A percentile compares a stretch with the other conserved stretches of the same genome.
These are phyloP conservation scores for Phyllosticta citriasiana DNA, from an alignment of 2,329 filamentous ascomycete genomes.

Conservation along the genomic window DNA sequence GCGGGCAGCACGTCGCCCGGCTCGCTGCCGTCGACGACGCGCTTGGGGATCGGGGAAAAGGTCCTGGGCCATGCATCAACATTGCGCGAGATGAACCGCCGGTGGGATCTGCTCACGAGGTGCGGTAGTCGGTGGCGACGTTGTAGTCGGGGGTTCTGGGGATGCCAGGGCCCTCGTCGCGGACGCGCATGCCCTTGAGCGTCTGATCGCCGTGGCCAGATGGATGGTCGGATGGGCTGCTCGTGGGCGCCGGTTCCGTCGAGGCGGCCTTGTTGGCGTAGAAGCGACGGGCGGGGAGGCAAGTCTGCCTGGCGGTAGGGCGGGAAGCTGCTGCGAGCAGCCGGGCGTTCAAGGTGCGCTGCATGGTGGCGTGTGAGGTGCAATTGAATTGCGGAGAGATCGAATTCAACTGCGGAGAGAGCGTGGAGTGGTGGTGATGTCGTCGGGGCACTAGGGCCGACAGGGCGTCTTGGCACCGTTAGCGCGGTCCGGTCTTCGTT, in stretches of 20 bases:
- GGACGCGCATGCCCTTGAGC: neutral
- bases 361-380: slow-evolving; percentile 2
- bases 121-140: slow-evolving; percentile 74
- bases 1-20: slow-evolving; percentile 64
- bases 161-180: slow-evolving; percentile 25
- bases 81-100: slow-evolving; percentile 1
- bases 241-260: slow-evolving; percentile 19
- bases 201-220: slow-evolving; percentile 14
- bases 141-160: slow-evolving; percentile 70
- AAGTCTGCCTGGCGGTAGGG: slow-evolving; percentile 18
- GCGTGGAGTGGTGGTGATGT: neutral
- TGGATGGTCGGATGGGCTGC: slow-evolving; percentile 28
- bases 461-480: neutral
- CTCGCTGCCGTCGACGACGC: slow-evolving; percentile 85
- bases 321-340: slow-evolving; percentile 25
- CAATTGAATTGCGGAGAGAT: slow-evolving; percentile 4
- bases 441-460: neutral
- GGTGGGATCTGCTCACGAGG: slow-evolving; percentile 55
- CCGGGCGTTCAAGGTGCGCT: slow-evolving; percentile 27
- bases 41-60: slow-evolving; percentile 84
- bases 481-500: slow-evolving; percentile 6
- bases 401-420: neutral
- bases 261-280: slow-evolving; percentile 17
- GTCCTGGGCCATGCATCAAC: slow-evolving; percentile 44
- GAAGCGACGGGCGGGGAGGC: slow-evolving; percentile 21